Conservation (phyloP, 2,329 filamentous ascomycete species). For the Fusarium camptoceras region DNA sequence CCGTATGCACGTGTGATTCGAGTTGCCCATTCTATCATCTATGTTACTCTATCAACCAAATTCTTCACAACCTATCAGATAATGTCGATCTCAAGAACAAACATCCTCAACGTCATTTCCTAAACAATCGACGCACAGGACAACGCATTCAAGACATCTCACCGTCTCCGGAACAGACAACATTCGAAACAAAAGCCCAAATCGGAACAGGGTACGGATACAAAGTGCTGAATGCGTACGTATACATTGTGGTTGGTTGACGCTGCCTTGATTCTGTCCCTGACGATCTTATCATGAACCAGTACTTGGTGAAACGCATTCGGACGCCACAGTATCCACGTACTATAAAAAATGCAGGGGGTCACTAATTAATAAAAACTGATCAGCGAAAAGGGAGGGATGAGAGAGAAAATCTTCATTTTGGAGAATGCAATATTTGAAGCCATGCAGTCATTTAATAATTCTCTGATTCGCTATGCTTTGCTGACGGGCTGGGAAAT, state of each 20-base stretch:
- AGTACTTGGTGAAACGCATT: constrained; percentile 40
- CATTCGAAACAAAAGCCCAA: constrained; percentile 6
- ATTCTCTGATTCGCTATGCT: constrained; percentile 23
- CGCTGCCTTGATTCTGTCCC: constrained; percentile 41
- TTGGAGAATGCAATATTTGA: constrained; percentile 1
- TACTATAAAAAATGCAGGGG: constrained; percentile 37
- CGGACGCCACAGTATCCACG: constrained; percentile 45
- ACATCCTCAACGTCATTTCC: constrained; percentile 7
- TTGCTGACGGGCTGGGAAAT: constrained; percentile 26
- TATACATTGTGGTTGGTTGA: background rate
- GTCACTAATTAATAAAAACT: constrained; percentile 1
- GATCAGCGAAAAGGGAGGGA: constrained; percentile 19
- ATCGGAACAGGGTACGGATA: constrained; percentile 5
- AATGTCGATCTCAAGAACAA: constrained; percentile 8
- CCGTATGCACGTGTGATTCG: background rate
- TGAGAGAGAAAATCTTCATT: constrained; percentile 20
- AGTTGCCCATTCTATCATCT: background rate
- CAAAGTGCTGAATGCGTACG: constrained; percentile 10
- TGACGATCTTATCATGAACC: constrained; percentile 38
- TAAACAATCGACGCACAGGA: background rate
- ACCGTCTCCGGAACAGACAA: constrained; percentile 6
- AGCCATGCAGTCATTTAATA: constrained; percentile 1
- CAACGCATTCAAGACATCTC: constrained; percentile 8
- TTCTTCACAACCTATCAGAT: background rate
- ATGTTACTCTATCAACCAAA: background rate